Evolutionary conservation across 2,329 filamentous ascomycete genomes (phyloP), one percentile per base, ranked within the genome.

Genomic region (Ascochyta viciae-villosae): DNA sequence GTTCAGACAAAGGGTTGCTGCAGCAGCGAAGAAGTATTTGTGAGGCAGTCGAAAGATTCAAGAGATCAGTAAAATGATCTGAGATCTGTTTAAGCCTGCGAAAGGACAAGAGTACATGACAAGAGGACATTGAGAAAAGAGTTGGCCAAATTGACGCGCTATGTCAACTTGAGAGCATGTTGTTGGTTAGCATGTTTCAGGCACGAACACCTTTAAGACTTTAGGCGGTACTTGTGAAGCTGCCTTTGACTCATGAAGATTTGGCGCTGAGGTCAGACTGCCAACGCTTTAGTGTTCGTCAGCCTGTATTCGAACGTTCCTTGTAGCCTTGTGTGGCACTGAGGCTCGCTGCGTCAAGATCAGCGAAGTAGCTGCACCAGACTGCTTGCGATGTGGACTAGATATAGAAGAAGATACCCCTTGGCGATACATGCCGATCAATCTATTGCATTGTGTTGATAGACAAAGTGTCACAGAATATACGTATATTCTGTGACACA

Each of bases 11-110:
- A 86, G 90, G 70, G 92, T 99, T 19, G 87, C 87, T 1, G 91
- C 91, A 2, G 94, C 94, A 0, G 95, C 92, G 64, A 92, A 91
- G 79, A 99, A 98, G 77, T 97, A 95, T 78, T 76, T 97, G 55
- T 96, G 77, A 83, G 42, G 35, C 34, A 44, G 27, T 10, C 16
- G 6, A 16, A n/a, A 35, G n/a, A 10, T 9, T 10, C 8, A 6
- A 35, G n/a, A 16, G 15, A 35, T n/a, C n/a, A 31, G 33, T n/a
- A 35, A 16, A 5, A 16, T 35, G 33, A 16, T 16, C 8, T 16
- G n/a, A 16, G 33, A 6, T 16, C 33, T 35, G 29, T 31, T 31
- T 5, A 12, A 13, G 6, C 29, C 12, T 31, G 29, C 12, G 29
- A 4, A 15, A 15, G 29, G 12, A 31, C 29, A 15, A 31, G 29